These are phyloP conservation scores for Strobilomyces dryophilus DNA, from an alignment of 768 basidiomycete species.

Conservation along the genomic window DNA sequence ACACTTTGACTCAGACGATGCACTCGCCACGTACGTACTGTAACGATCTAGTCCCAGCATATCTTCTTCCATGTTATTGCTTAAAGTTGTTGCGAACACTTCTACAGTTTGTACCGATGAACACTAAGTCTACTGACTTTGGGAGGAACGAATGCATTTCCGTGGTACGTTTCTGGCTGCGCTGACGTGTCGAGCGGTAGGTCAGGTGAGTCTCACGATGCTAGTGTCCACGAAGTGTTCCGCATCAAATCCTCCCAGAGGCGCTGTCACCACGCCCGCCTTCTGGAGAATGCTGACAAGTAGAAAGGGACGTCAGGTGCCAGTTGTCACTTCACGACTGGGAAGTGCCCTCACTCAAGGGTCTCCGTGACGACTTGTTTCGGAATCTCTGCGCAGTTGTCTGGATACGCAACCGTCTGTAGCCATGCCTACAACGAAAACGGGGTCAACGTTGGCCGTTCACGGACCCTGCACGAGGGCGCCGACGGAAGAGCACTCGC, in stretches of 20 bases:
- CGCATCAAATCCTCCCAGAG: conserved; percentile 53
- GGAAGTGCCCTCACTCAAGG: conserved; percentile 49
- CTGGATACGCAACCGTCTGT: conserved; percentile 70
- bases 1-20: conserved; percentile 8
- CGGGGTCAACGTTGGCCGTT: neutral
- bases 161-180: neutral
- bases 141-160: neutral
- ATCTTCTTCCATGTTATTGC: conserved; percentile 9
- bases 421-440: conserved; percentile 64
- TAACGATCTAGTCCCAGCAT: conserved; percentile 4
- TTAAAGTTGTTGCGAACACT: conserved; percentile 15
- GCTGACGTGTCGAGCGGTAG: neutral
- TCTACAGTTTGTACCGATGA: neutral
- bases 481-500: conserved; percentile 29
- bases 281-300: conserved; percentile 61
- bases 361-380: conserved; percentile 66
- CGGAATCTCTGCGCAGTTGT: conserved; percentile 60
- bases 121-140: neutral
- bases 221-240: conserved; percentile 52
- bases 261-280: conserved; percentile 62
- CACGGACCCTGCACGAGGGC: neutral
- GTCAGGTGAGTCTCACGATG: conserved; percentile 48
- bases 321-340: neutral
- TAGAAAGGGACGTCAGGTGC: neutral
- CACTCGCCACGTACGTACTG: conserved; percentile 13